Evolutionary conservation across 148 eudicot genomes (phyloP), one percentile per base, ranked within the genome.

Genomic region (Camellia japonica): DNA sequence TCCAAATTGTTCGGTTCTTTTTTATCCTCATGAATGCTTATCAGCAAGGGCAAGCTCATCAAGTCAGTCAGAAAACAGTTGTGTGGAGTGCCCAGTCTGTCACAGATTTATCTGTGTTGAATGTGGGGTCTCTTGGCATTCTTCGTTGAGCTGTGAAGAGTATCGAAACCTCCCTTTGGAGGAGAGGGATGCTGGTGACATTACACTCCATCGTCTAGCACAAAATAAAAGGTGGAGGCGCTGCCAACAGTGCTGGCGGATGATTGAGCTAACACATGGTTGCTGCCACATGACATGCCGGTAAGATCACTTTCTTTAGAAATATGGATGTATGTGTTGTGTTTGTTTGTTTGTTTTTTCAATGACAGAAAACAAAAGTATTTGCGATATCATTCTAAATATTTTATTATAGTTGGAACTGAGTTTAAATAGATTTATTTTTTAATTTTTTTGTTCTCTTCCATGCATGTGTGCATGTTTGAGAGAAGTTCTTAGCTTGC

Each of bases 71-170:
- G 90, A 85, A 20, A 80, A 82, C 76, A 76, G 86, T 83, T 87
- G 91, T 81, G 82, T 86, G n/a, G 95, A 90, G 65, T 93, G 95
- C 75, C 92, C 93, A 52, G 93, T 79, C 56, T 93, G 95, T 82
- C 85, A 85, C 76, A 83, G 88, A 75, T 85, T 84, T 44, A 83
- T 91, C 51, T 91, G 95, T 83, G 75, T 87, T 23, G 88, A 88
- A 74, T 93, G 97, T 83, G 90, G 83, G 80, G 93, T 87, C 65
- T 93, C 95, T 44, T 90, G 94, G 97, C 97, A 93, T 85, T 80
- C 86, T 73, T 87, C 88, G 5, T 70, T 90, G 89, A 93, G 89
- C 54, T 93, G 95, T 83, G 92, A 86, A 58, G 95, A 91, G 81
- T 93, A 86, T 79, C 94, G 87, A 61, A 83, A 85, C 56, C 85